Conservation (phyloP, 129 eudicot species). For the Artemisia annua region DNA sequence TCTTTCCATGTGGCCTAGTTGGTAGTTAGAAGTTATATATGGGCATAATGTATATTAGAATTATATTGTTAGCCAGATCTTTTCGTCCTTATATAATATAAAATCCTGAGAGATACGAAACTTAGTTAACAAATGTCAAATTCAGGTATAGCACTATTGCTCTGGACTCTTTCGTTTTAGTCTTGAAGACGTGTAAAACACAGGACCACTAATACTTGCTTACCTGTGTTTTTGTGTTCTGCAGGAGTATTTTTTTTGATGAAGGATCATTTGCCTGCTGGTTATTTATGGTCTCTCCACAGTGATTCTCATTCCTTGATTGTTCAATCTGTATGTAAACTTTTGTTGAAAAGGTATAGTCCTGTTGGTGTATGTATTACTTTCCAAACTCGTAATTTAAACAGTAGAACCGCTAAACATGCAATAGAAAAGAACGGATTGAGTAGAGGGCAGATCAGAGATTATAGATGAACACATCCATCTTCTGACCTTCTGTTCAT, state of each 20-base stretch:
- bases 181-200: background rate
- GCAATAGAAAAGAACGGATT: constrained; percentile 17
- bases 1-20: background rate
- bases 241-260: constrained; percentile 28
- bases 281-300: constrained; percentile 20
- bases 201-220: background rate
- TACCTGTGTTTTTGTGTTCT: background rate
- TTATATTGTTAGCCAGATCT: background rate
- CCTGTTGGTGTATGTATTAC: constrained; percentile 30
- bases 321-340: constrained; percentile 58
- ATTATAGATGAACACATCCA: constrained; percentile 11
- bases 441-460: constrained; percentile 15
- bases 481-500: constrained; percentile 19
- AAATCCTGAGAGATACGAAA: background rate
- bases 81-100: background rate
- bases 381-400: constrained; percentile 19
- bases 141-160: too few relatives aligned
- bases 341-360: constrained; percentile 35
- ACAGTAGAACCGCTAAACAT: constrained; percentile 14
- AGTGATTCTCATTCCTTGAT: constrained; percentile 52
- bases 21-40: background rate
- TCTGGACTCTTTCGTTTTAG: background rate
- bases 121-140: too few relatives aligned
- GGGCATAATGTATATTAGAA: background rate
- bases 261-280: constrained; percentile 49